Evolutionary conservation across 1,139 yeast genomes (phyloP).

Genomic region (Nadsonia starkeyi-henricii): DNA sequence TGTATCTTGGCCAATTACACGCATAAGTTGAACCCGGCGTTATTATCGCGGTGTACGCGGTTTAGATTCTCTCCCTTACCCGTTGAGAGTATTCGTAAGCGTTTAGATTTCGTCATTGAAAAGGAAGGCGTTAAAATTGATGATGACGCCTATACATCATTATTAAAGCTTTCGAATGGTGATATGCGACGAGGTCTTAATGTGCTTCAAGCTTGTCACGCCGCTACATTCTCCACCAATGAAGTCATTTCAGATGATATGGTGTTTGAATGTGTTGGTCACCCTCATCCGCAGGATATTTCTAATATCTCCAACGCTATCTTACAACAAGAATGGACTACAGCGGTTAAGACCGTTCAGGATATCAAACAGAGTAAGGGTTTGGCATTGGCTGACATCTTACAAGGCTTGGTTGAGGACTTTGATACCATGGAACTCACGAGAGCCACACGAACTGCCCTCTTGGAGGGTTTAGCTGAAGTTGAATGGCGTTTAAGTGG

Average conservation of each 20-base stretch:
- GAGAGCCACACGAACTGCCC: conserved; percentile 43
- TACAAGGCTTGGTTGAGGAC: conserved; percentile 60
- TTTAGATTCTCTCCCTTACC: conserved; percentile 82
- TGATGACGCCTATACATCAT: conserved; percentile 47
- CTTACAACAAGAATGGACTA: conserved; percentile 78
- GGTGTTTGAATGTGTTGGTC: conserved; percentile 91
- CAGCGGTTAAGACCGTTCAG: conserved; percentile 52
- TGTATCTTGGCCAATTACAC: conserved; percentile 94
- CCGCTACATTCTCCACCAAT: conserved; percentile 22
- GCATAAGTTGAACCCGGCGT: conserved; percentile 89
- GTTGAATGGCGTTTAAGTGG: conserved; percentile 80
- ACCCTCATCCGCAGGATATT: conserved; percentile 82
- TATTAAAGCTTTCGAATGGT: conserved; percentile 63
- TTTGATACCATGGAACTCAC: conserved; percentile 54
- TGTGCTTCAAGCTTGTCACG: conserved; percentile 86
- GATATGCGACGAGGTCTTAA: conserved; percentile 95
- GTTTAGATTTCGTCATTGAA: conserved; percentile 54
- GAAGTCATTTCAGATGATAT: conserved; percentile 45
- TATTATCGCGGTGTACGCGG: conserved; percentile 85
- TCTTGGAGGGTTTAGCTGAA: conserved; percentile 63
- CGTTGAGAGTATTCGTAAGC: conserved; percentile 47
- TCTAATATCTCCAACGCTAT: conserved; percentile 63
- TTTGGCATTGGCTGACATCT: conserved; percentile 73
- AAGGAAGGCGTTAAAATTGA: conserved; percentile 49
- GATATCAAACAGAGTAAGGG: conserved; percentile 61